Base-by-base conservation (phyloP, 768 basidiomycete genomes). In the Kwoniella sp. region DNA sequence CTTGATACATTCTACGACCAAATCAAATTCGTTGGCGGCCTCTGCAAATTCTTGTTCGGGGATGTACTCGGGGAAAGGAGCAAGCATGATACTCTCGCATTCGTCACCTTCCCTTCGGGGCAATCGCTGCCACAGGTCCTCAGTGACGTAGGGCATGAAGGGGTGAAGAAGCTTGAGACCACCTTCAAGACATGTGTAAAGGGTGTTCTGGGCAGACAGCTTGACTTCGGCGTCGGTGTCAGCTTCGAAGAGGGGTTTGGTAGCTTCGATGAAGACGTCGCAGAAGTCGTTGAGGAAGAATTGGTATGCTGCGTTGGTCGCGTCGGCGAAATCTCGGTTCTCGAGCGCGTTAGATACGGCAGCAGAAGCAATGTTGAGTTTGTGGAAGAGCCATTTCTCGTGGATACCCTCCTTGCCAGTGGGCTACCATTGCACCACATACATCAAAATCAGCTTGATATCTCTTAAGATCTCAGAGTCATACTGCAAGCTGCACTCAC, bases 211-310 rank as follows among this genome's bases (percentile, higher is more conserved):
- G 2, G 95, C 90, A 12, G 94, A 98, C 54, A 83, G 83, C 40
- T 88, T 87, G 9, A 85, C 86, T 13, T 73, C 72, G 9, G 83
- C 83, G 1, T 82, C 73, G 0, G 88, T 86, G 2, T 86, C 83
- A 24, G 88, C 86, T 68, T 96, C 94, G 1, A 92, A 92, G 87
- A 97, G 91, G 9, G 93, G 92, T 80, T 99, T 99, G 88, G 95
- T 96, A 2, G 92, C 96, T 85, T 99, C 95, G 68, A 99, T 97
- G 82, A 94, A 99, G 25, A 99, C 93, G 77, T 99, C 96, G 77
- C 96, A 99, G n/a, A 98, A 83, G 80, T 99, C 95, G 78, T 98
- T 94, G 40, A 99, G 81, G 95, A 96, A 99, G 83, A 96, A 98
- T 73, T 91, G 91, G 82, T 98, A 87, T 0, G 86, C 88, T 0